phyloP scores from a whole-genome alignment of 2,329 filamentous ascomycete species.

The Phaeomoniella chlamydospora region DNA sequence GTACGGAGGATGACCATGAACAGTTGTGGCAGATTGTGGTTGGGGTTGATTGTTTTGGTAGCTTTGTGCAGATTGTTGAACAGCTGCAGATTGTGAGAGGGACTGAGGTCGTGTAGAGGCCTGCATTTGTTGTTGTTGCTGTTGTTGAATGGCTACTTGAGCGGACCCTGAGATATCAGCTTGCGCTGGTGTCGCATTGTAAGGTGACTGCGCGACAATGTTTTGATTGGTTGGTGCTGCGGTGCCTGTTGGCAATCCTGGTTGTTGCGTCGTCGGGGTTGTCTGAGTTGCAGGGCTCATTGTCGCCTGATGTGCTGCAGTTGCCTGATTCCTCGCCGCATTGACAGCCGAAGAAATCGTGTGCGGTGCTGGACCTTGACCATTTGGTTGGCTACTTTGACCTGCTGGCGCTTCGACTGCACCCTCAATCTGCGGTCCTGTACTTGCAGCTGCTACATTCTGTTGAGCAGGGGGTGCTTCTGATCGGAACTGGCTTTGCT shows the following conservation, averaged over 20 bases:
- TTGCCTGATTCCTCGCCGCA: slow-evolving; percentile 12
- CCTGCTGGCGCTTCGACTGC: slow-evolving; percentile 4
- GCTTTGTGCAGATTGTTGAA: slow-evolving; percentile 23
- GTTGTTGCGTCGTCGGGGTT: slow-evolving; percentile 9
- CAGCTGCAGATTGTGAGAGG: slow-evolving; percentile 17
- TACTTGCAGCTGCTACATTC: slow-evolving; percentile 11
- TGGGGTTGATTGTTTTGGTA: slow-evolving; percentile 11
- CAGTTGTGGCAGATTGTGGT: slow-evolving; percentile 13
- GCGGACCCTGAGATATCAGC: not conserved
- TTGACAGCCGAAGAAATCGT: slow-evolving; percentile 32
- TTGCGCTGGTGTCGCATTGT: slow-evolving; percentile 6
- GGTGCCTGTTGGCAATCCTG: slow-evolving; percentile 8
- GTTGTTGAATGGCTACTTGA: slow-evolving; percentile 1
- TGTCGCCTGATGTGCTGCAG: slow-evolving; percentile 16
- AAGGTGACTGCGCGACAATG: slow-evolving; percentile 3
- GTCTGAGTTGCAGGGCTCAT: slow-evolving; percentile 21
- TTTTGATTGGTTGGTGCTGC: slow-evolving; percentile 9
- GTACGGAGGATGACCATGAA: slow-evolving; percentile 24
- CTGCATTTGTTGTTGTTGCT: slow-evolving; percentile 2
- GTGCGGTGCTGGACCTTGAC: slow-evolving; percentile 18
- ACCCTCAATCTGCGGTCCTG: slow-evolving; percentile 1
- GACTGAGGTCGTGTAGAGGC: slow-evolving; percentile 26
- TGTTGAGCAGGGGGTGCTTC: slow-evolving; percentile 14
- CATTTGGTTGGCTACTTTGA: slow-evolving; percentile 4
- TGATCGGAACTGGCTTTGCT: slow-evolving; percentile 28